Base-by-base conservation (phyloP, 1,284 basidiomycete genomes). In the Cutaneotrichosporon sp. region DNA sequence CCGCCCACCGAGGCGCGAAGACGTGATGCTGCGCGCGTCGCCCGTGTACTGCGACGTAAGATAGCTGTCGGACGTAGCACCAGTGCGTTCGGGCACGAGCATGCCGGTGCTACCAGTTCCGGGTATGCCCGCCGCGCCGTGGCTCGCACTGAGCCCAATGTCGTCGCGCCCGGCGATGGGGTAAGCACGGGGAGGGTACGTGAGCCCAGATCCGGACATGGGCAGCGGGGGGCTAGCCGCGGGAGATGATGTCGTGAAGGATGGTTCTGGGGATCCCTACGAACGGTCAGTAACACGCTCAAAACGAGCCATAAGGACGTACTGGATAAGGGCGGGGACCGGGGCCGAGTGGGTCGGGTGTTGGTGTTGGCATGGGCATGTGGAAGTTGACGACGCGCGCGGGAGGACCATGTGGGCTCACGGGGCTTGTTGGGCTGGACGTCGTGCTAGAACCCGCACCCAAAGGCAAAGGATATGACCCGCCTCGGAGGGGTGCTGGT, bases 111-210 rank as follows among this genome's bases (percentile, higher is more conserved):
- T 30, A 10, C 26, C 26, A 10, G 7, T 30, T 30, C 26, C 26
- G 26, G 26, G 26, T 10, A 10, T 10, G 26, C 26, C 26, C 26
- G 26, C 26, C 7, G 26, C 26, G 10, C 26, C 26, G 26, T 30
- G 26, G 26, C 26, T 30, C 10, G 26, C 26, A 10, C 26, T 30
- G 7, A 30, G 7, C 7, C 38, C 38, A 20, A 17, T 8, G 17
- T 39, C 15, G 3, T 39, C 38, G 17, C 38, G 38, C 38, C 18
- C n/a, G 14, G 4, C 12, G 15, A 7, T 13, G 12, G 33, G 13
- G 33, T 51, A 43, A 4, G 42, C 7, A 14, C 49, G 49, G 2
- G 49, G 49, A 1, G 49, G 49, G 18, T 51, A 51, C 12, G 49
- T 45, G 13, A 39, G 49, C 8, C 36, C 41, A 12, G 33, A 15